Conservation (phyloP, 805 yeast species). For the Spathaspora boniae region DNA sequence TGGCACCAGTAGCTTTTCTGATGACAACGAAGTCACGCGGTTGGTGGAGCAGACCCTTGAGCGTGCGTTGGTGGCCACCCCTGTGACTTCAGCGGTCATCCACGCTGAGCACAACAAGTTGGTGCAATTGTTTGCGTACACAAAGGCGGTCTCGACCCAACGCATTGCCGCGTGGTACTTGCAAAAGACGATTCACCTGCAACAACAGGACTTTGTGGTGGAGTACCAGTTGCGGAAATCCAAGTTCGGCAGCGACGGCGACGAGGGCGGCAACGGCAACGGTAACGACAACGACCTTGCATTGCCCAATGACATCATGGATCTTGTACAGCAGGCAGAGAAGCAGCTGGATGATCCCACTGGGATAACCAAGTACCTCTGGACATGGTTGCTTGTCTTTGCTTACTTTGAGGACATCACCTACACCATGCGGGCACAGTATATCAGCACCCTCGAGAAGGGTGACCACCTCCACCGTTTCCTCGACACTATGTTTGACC, state of each 20-base stretch:
- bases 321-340: background rate
- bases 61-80: conserved; percentile 12
- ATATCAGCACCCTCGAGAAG: conserved; percentile 52
- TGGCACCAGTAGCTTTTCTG: background rate
- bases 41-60: conserved; percentile 2
- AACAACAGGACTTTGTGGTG: conserved; percentile 58
- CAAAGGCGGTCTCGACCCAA: conserved; percentile 29
- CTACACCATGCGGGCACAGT: conserved; percentile 57
- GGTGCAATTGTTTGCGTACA: conserved; percentile 20
- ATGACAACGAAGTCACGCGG: conserved; percentile 2
- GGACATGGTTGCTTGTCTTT: conserved; percentile 68
- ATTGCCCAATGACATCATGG: conserved; percentile 3
- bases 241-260: background rate
- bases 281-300: too few species aligned
- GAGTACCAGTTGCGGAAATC: conserved; percentile 54
- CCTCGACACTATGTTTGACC: conserved; percentile 52
- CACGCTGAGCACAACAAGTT: conserved; percentile 24
- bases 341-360: background rate
- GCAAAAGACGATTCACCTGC: conserved; percentile 34
- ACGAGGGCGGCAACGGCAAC: too few species aligned
- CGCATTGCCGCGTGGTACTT: conserved; percentile 43
- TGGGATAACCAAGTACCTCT: conserved; percentile 42
- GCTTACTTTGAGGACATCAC: conserved; percentile 63
- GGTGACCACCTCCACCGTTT: conserved; percentile 45
- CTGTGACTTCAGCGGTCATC: conserved; percentile 13